Conservation (phyloP, 2,329 filamentous ascomycete genomes). For the Pseudogymnoascus sp. region DNA sequence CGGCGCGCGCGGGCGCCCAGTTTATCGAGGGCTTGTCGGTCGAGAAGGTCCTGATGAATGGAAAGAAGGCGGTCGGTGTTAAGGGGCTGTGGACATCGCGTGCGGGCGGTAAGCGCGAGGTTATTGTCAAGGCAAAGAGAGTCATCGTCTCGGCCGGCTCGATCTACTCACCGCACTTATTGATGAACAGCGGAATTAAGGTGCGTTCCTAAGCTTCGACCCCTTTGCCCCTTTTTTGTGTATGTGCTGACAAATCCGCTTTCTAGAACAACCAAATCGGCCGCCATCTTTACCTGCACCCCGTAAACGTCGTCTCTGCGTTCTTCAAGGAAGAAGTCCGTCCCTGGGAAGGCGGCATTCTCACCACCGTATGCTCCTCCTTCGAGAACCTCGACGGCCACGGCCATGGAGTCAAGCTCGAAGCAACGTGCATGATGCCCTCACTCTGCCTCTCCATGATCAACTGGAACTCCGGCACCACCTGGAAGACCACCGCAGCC, state of each 20-base stretch:
- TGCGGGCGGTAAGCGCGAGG: slow-evolving; percentile 48
- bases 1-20: slow-evolving; percentile 64
- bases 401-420: slow-evolving; percentile 77
- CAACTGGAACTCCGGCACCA: slow-evolving; percentile 59
- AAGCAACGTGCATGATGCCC: slow-evolving; percentile 67
- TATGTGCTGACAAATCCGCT: neutral
- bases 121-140: slow-evolving; percentile 69
- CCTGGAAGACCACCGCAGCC: slow-evolving; percentile 64
- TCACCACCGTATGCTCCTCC: slow-evolving; percentile 68
- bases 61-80: slow-evolving; percentile 58
- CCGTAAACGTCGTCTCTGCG: slow-evolving; percentile 50
- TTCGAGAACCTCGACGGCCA: slow-evolving; percentile 74
- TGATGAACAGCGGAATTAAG: slow-evolving; percentile 69
- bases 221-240: neutral
- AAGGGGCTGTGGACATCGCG: slow-evolving; percentile 68
- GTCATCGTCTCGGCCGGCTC: slow-evolving; percentile 73
- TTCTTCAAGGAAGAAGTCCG: slow-evolving; percentile 62
- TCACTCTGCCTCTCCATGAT: slow-evolving; percentile 53
- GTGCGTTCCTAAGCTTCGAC: slow-evolving; percentile 27
- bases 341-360: slow-evolving; percentile 65
- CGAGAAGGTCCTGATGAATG: slow-evolving; percentile 61
- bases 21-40: slow-evolving; percentile 80
- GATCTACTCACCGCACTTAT: slow-evolving; percentile 66
- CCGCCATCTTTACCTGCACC: slow-evolving; percentile 73
- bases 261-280: slow-evolving; percentile 69